Evolutionary conservation across 208 protist genomes (phyloP).

Genomic region (Crithidia bombi): DNA sequence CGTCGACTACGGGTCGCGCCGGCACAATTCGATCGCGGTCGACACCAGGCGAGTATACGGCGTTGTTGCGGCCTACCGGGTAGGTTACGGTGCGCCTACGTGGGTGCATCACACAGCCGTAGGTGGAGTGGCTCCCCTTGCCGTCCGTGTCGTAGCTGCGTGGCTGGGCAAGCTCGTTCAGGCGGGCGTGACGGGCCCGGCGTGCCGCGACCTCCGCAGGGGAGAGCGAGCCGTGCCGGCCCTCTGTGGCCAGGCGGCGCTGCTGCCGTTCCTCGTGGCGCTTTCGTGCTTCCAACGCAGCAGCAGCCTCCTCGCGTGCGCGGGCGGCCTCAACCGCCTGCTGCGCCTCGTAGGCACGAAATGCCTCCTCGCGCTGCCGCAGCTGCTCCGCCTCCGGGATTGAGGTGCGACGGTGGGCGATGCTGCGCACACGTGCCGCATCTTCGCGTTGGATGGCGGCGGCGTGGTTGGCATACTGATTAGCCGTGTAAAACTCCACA

Average conservation of each 20-base stretch:
- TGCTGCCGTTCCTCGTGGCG: conserved; percentile 33
- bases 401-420: conserved; percentile 33
- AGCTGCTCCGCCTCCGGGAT: conserved; percentile 30
- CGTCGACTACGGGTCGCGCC: conserved; percentile 28
- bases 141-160: too few species aligned
- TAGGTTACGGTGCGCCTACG: conserved; percentile 36
- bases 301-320: conserved; percentile 22
- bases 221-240: conserved; percentile 9
- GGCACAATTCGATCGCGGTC: conserved; percentile 88
- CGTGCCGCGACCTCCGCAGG: conserved; percentile 23
- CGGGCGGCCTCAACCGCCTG: conserved; percentile 32
- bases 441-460: conserved; percentile 68
- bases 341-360: conserved; percentile 33
- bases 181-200: conserved; percentile 27
- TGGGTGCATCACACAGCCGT: conserved; percentile 54
- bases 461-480: conserved; percentile 66
- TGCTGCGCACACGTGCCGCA: conserved; percentile 52
- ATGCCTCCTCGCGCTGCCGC: conserved; percentile 34
- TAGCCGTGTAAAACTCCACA: conserved; percentile 67
- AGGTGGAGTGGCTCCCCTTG: too few species aligned
- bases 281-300: conserved; percentile 31
- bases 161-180: conserved; percentile 57
- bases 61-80: conserved; percentile 55
- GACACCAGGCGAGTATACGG: conserved; percentile 69
- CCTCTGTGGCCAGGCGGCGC: conserved; percentile 14